Conservation (phyloP, 805 yeast species). For the Candida orba region DNA sequence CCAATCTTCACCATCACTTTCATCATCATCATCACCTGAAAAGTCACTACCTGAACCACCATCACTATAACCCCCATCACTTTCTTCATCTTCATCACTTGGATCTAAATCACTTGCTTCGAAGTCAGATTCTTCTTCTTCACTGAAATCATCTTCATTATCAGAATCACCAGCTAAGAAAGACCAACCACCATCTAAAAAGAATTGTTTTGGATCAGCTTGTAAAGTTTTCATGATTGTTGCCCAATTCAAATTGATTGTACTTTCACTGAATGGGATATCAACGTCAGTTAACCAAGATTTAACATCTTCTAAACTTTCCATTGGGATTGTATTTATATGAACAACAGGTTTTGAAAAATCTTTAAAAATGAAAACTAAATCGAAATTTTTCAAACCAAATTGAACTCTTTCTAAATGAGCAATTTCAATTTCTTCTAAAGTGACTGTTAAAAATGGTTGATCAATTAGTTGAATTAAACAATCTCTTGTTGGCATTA, state of each 20-base stretch:
- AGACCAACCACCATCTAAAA: conserved; percentile 93
- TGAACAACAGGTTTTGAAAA: conserved; percentile 83
- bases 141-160: conserved; percentile 51
- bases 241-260: conserved; percentile 92
- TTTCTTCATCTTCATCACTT: conserved; percentile 34
- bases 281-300: conserved; percentile 98
- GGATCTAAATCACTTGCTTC: conserved; percentile 39
- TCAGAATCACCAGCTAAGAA: conserved; percentile 87
- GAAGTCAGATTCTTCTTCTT: conserved; percentile 47
- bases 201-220: conserved; percentile 91
- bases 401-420: conserved; percentile 96
- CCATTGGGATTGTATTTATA: conserved; percentile 92
- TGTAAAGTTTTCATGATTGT: conserved; percentile 90
- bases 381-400: conserved; percentile 91
- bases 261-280: conserved; percentile 90
- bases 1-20: conserved; percentile 33
- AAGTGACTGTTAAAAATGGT: conserved; percentile 86
- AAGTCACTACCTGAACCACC: conserved; percentile 28
- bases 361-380: conserved; percentile 95
- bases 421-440: conserved; percentile 89
- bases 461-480: conserved; percentile 90
- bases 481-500: conserved; percentile 97
- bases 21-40: conserved; percentile 32
- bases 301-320: conserved; percentile 82
- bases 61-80: conserved; percentile 29